Evolutionary conservation across 306 rosid genomes (phyloP).

Genomic region (Acacia confusa): DNA sequence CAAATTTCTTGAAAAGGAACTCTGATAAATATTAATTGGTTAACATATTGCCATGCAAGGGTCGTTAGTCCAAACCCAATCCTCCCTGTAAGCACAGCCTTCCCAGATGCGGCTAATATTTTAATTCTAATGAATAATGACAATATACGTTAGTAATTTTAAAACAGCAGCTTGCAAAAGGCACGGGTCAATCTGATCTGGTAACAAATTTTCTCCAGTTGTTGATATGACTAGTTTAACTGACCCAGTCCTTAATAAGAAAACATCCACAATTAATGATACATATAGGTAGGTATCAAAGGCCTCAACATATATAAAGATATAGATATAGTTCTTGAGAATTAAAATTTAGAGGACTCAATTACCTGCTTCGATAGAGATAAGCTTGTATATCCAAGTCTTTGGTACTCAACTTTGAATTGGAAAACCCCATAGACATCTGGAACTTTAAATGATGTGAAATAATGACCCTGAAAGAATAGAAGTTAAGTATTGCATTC

Average conservation of each 20-base stretch:
- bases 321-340: not conserved
- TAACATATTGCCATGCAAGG: not conserved
- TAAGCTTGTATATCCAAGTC: conserved; percentile 86
- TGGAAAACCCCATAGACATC: conserved; percentile 99
- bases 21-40: not conserved
- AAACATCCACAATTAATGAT: not conserved
- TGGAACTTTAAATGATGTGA: conserved; percentile 89
- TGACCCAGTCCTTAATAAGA: not conserved
- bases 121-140: not conserved
- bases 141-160: not conserved
- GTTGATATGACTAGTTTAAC: not conserved
- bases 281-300: not conserved
- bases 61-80: too few relatives aligned
- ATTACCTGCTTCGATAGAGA: conserved; percentile 87
- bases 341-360: conserved; percentile 7
- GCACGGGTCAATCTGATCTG: conserved; percentile 8
- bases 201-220: conserved; percentile 16
- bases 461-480: conserved; percentile 66
- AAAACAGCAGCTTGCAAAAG: conserved; percentile 17
- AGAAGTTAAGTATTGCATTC: not conserved
- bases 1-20: not conserved
- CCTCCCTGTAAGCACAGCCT: not conserved
- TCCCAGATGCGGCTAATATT: conserved; percentile 13
- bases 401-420: conserved; percentile 89
- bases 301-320: not conserved